Conservation (phyloP, 805 yeast genomes). For the Metschnikowia kofuensis region DNA sequence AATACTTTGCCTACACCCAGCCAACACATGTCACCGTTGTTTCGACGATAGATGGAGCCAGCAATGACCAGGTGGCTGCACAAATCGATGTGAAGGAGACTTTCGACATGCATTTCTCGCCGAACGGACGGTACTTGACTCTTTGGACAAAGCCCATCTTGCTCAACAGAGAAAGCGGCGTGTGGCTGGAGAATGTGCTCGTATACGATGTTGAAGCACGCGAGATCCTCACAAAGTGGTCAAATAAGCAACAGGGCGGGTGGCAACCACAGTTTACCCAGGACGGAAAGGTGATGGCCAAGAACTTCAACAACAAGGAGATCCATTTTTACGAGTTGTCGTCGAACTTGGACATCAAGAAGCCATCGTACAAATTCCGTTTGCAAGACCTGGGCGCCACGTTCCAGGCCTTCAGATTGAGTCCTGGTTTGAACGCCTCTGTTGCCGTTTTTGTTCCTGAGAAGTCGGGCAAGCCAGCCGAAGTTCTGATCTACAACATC, state of each 20-base stretch:
- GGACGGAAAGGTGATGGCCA: conserved; percentile 72
- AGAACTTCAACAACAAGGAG: conserved; percentile 54
- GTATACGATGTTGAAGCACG: conserved; percentile 56
- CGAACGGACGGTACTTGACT: conserved; percentile 74
- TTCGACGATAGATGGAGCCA: conserved; percentile 44
- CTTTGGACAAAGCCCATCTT: conserved; percentile 89
- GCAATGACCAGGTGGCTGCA: conserved; percentile 42
- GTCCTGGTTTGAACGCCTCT: conserved; percentile 88
- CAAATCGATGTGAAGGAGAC: conserved; percentile 61
- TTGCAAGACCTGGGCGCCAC: conserved; percentile 50
- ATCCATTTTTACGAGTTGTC: conserved; percentile 64
- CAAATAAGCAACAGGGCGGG: conserved; percentile 79
- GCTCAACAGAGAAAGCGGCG: conserved; percentile 61
- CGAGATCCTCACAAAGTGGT: conserved; percentile 55
- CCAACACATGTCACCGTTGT: conserved; percentile 57
- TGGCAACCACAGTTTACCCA: conserved; percentile 91
- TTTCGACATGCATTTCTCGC: conserved; percentile 84
- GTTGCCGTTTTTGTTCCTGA: conserved; percentile 91
- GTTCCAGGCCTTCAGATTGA: conserved; percentile 57
- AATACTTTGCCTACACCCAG: conserved; percentile 68
- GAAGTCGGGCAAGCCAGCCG: conserved; percentile 83
- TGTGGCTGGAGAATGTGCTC: conserved; percentile 75
- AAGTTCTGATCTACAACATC: conserved; percentile 76
- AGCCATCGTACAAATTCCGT: conserved; percentile 58
- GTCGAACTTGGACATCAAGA: conserved; percentile 29